Conservation (phyloP, 106 monocot species). For the Dioscorea dumetorum region DNA sequence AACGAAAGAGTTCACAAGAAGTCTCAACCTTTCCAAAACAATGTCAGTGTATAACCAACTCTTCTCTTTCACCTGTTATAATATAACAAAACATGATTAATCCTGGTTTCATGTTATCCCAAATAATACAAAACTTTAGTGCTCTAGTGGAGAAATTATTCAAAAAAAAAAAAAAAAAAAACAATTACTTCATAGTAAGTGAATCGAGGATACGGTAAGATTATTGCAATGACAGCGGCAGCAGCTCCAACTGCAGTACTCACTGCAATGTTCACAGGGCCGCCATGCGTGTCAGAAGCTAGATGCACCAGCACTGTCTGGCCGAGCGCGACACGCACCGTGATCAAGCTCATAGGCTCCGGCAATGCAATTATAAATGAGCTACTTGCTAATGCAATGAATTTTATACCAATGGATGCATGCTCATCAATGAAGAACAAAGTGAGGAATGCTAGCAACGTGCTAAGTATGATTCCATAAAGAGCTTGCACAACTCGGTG, state of each 20-base stretch:
- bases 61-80: constrained; percentile 31
- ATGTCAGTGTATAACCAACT: constrained; percentile 29
- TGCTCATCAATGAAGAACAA: constrained; percentile 17
- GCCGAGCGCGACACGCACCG: constrained; percentile 52
- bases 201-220: constrained; percentile 52
- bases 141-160: not conserved
- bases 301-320: constrained; percentile 60
- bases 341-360: constrained; percentile 14
- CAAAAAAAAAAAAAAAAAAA: too few relatives aligned
- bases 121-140: not conserved
- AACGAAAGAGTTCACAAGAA: constrained; percentile 42
- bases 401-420: constrained; percentile 12
- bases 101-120: not conserved
- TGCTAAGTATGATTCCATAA: constrained; percentile 24
- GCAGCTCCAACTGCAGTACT: constrained; percentile 45
- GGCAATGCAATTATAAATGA: constrained; percentile 37
- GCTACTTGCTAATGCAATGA: constrained; percentile 26
- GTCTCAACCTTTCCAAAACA: constrained; percentile 30
- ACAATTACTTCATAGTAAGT: constrained; percentile 49
- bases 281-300: constrained; percentile 4
- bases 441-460: constrained; percentile 25
- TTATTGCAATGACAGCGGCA: constrained; percentile 37
- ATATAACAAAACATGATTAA: not conserved
- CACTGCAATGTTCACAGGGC: constrained; percentile 27
- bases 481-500: constrained; percentile 20